phyloP scores from a whole-genome alignment of 345 rosid genomes.

The Eutrema yunnanense region DNA sequence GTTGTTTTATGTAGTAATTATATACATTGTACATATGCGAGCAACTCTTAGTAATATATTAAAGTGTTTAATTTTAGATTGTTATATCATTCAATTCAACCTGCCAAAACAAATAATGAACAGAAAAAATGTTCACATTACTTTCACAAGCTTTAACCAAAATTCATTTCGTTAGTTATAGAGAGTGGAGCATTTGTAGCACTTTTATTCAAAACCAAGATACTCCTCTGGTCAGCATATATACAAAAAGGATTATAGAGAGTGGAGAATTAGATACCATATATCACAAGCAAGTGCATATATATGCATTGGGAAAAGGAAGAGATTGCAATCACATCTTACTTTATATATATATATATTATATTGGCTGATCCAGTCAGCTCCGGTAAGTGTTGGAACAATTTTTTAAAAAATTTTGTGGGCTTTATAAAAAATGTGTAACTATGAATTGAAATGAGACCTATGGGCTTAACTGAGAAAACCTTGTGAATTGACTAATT shows the following conservation, averaged over 20 bases:
- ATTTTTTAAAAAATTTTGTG: too few species aligned
- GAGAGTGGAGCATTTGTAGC: neutral
- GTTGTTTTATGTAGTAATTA: neutral
- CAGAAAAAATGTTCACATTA: neutral
- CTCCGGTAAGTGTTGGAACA: too few species aligned
- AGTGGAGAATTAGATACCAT: too few species aligned
- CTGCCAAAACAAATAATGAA: constrained; percentile 25
- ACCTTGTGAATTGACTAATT: too few species aligned
- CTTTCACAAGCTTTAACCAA: neutral
- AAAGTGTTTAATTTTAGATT: neutral
- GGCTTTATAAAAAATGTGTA: too few species aligned
- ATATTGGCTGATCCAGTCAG: too few species aligned
- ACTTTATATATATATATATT: too few species aligned
- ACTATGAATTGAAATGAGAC: too few species aligned
- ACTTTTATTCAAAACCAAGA: neutral
- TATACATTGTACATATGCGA: neutral
- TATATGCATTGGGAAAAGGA: too few species aligned
- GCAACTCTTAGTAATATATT: neutral
- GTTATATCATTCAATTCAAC: constrained; percentile 36
- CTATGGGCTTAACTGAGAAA: too few species aligned
- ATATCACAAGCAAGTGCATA: too few species aligned
- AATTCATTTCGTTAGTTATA: neutral
- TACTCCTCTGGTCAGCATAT: neutral
- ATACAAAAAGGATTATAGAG: neutral
- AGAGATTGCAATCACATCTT: too few species aligned